A percentile compares a stretch with the other conserved stretches of the same genome.
phyloP scores from a whole-genome alignment of 225 moss, liverwort and hornwort genomes.

The Polytrichum commune region DNA sequence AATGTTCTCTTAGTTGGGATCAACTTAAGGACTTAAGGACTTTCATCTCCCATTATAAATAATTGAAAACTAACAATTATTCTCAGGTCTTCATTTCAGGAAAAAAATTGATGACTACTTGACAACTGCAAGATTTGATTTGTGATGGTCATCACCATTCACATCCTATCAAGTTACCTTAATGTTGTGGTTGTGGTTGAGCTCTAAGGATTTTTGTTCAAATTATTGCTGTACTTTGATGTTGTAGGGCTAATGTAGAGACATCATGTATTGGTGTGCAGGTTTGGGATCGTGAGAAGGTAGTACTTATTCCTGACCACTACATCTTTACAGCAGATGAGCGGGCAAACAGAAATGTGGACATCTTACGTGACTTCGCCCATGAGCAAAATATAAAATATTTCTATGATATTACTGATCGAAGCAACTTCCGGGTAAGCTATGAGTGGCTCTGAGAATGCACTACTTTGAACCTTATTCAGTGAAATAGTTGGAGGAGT shows the following conservation, averaged over 20 bases:
- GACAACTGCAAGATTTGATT: background rate
- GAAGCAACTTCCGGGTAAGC: slow-evolving; percentile 66
- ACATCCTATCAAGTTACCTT: too few relatives aligned
- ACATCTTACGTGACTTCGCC: slow-evolving; percentile 92
- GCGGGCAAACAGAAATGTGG: slow-evolving; percentile 96
- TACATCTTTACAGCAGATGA: slow-evolving; percentile 91
- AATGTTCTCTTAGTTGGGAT: too few relatives aligned
- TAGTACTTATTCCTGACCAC: slow-evolving; percentile 95
- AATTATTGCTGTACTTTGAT: background rate
- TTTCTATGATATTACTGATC: slow-evolving; percentile 87
- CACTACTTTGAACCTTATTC: too few relatives aligned
- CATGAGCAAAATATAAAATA: slow-evolving; percentile 94
- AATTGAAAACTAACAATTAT: too few relatives aligned
- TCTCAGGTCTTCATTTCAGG: too few relatives aligned
- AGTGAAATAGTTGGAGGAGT: too few relatives aligned
- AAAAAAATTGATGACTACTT: too few relatives aligned
- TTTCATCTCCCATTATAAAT: too few relatives aligned
- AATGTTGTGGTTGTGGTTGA: too few relatives aligned
- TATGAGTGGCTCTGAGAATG: too few relatives aligned
- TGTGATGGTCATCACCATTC: too few relatives aligned
- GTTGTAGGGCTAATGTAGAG: background rate
- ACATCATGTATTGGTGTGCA: slow-evolving; percentile 22
- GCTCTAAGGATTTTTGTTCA: background rate
- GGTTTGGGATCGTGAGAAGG: slow-evolving; percentile 99
- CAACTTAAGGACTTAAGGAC: too few relatives aligned